phyloP scores from a whole-genome alignment of 2,329 filamentous ascomycete species.

The Pseudopyricularia javanii region DNA sequence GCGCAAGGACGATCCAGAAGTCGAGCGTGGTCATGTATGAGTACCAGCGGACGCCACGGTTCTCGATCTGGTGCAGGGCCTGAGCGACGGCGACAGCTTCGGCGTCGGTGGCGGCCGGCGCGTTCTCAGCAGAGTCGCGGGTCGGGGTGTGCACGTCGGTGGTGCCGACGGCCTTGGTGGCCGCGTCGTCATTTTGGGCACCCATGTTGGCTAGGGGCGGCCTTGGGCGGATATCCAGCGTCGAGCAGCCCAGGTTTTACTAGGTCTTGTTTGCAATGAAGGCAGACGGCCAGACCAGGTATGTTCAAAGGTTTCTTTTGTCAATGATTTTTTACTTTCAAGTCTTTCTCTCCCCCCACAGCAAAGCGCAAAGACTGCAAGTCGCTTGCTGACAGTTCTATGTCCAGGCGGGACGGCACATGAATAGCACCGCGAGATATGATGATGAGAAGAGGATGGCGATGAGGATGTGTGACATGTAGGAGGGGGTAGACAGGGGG shows the following conservation, averaged over 20 bases:
- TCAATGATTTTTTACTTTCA: conserved; percentile 4
- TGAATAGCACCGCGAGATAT: conserved; percentile 17
- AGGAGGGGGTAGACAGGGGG: too few relatives aligned
- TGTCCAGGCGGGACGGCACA: conserved; percentile 26
- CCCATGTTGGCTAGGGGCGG: too few relatives aligned
- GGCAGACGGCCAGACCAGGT: too few relatives aligned
- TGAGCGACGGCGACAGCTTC: conserved; percentile 31
- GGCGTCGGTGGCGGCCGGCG: conserved; percentile 15
- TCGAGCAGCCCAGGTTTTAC: too few relatives aligned
- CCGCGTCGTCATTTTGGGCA: neutral
- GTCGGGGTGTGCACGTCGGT: conserved; percentile 6
- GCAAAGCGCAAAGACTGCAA: conserved; percentile 57
- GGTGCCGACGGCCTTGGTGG: conserved; percentile 4
- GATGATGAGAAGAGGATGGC: neutral
- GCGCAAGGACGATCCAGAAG: conserved; percentile 71
- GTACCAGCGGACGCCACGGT: conserved; percentile 44
- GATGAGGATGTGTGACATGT: too few relatives aligned
- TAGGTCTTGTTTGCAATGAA: too few relatives aligned
- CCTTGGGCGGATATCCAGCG: too few relatives aligned
- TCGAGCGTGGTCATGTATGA: conserved; percentile 72
- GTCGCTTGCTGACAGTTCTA: conserved; percentile 43
- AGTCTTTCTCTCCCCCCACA: conserved; percentile 47
- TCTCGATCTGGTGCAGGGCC: conserved; percentile 43
- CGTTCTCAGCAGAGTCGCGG: conserved; percentile 12
- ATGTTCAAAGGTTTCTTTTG: too few relatives aligned